Base-by-base conservation (phyloP, 2,329 filamentous ascomycete species). In the Aureobasidium sp. region DNA sequence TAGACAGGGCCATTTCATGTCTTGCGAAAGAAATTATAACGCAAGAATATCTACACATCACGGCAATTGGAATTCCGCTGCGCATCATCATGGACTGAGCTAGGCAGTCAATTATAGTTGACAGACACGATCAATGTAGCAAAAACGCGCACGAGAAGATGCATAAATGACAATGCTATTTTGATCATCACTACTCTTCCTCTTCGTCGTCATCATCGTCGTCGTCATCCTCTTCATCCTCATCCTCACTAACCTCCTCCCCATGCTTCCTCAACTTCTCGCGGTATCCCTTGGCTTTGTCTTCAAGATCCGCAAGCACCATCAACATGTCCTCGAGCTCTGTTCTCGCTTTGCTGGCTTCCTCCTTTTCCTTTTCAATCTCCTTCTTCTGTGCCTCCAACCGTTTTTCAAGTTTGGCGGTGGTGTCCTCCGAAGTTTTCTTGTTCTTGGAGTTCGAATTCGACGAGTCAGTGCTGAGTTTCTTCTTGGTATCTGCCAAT, bases 241-340 rank as follows among this genome's bases (percentile, higher is more conserved):
- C 71, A 24, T 70, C 70, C 15, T 71, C 70, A 14, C 67, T 68
- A 7, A 72, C 67, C 56, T 69, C 66, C 15, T 69, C 70, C 31
- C 70, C 70, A 47, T 68, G 53, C 54, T 66, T 64, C 62, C 68
- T 69, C 19, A 69, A 50, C 64, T 65, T 68, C 19, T 50, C 65
- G 53, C 61, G 65, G 42, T 68, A 71, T 54, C 61, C 65, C 53
- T 68, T 68, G 56, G 66, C 61, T 65, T 79, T 78, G 62, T 77
- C 74, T 68, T 80, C 76, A 27, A 81, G 70, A 62, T 80, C 78
- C 4, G 76, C 74, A 33, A 79, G 73, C 4, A 78, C 69, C 54
- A 80, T 77, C 62, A 82, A 75, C 64, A 79, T 67, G 64, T 78
- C 77, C 63, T 80, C 78, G 39, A 81, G 62, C 66, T 79, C 77